Percentiles rank a stretch among this genome's conserved stretches.
Conservation (phyloP, 495 filamentous ascomycete genomes). For the Penicillium atrosanguineum region DNA sequence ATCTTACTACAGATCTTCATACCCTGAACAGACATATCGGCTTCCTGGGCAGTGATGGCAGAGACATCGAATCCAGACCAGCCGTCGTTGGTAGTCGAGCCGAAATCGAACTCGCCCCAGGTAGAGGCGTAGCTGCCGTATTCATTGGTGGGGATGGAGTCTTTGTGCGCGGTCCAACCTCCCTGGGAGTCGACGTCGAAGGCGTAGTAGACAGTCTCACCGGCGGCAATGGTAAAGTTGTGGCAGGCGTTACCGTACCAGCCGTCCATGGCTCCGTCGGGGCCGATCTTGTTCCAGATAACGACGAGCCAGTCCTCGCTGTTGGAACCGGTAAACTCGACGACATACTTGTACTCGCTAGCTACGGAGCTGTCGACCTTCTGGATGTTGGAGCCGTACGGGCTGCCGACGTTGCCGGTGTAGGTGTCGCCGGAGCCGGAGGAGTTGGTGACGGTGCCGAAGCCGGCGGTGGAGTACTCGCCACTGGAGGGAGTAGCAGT, state of each 20-base stretch:
- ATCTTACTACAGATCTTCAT: conserved; percentile 34
- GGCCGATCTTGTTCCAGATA: conserved; percentile 54
- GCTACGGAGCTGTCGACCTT: conserved; percentile 30
- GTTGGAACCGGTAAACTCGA: conserved; percentile 40
- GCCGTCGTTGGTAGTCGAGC: conserved; percentile 29
- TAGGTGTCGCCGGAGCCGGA: conserved; percentile 34
- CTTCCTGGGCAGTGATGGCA: conserved; percentile 35
- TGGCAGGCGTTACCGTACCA: conserved; percentile 42
- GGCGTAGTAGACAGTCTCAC: conserved; percentile 44
- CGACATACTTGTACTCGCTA: conserved; percentile 44
- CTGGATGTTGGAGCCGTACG: conserved; percentile 54
- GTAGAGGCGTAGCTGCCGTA: conserved; percentile 37
- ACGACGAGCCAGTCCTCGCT: conserved; percentile 37
- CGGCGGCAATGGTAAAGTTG: conserved; percentile 39
- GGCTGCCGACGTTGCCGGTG: conserved; percentile 48
- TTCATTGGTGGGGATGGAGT: conserved; percentile 29
- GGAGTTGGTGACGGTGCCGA: conserved; percentile 31
- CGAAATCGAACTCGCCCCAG: conserved; percentile 46
- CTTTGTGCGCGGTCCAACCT: conserved; percentile 33
- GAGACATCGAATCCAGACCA: conserved; percentile 46
- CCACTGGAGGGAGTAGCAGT: conserved; percentile 21
- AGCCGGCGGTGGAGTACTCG: conserved; percentile 25
- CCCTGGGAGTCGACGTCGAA: conserved; percentile 46
- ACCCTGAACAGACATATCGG: conserved; percentile 30
- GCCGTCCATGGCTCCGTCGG: conserved; percentile 34